phyloP scores from a whole-genome alignment of 495 filamentous ascomycete genomes.

The Extremus antarcticus region DNA sequence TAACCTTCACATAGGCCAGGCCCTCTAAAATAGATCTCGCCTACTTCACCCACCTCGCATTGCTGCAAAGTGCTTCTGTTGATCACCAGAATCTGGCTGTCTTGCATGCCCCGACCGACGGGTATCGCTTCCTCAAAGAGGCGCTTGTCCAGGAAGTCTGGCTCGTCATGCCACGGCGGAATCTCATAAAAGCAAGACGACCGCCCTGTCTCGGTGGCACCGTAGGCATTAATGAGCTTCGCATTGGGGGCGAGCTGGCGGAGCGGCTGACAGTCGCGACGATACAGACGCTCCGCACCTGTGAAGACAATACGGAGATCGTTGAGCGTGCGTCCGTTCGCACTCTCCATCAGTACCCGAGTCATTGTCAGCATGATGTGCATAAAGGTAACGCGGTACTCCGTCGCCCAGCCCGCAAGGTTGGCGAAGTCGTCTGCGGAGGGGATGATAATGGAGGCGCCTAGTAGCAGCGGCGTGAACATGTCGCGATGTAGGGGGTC shows the following conservation, averaged over 20 bases:
- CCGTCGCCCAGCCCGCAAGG: constrained; percentile 83
- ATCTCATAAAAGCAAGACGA: constrained; percentile 83
- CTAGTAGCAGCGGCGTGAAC: constrained; percentile 89
- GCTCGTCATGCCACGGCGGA: constrained; percentile 54
- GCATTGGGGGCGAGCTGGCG: constrained; percentile 69
- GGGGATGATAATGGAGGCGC: constrained; percentile 71
- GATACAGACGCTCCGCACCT: constrained; percentile 85
- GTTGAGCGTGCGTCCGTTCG: constrained; percentile 34
- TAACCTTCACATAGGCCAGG: constrained; percentile 86
- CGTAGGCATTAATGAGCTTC: constrained; percentile 81
- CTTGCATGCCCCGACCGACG: constrained; percentile 78
- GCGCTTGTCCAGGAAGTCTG: constrained; percentile 55
- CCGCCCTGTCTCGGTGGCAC: constrained; percentile 81
- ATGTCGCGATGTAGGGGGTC: constrained; percentile 91
- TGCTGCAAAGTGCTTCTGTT: constrained; percentile 57
- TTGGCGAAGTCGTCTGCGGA: constrained; percentile 74
- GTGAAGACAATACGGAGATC: constrained; percentile 75
- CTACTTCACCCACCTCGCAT: constrained; percentile 71
- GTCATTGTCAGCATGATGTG: constrained; percentile 95
- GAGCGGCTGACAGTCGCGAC: constrained; percentile 67
- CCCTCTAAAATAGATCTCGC: constrained; percentile 82
- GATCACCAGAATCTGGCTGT: constrained; percentile 89
- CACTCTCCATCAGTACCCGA: constrained; percentile 77
- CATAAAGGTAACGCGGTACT: constrained; percentile 68
- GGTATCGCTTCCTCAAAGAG: constrained; percentile 78